These are phyloP conservation scores for Angophora floribunda DNA, from an alignment of 345 rosid species.

Conservation along the genomic window DNA sequence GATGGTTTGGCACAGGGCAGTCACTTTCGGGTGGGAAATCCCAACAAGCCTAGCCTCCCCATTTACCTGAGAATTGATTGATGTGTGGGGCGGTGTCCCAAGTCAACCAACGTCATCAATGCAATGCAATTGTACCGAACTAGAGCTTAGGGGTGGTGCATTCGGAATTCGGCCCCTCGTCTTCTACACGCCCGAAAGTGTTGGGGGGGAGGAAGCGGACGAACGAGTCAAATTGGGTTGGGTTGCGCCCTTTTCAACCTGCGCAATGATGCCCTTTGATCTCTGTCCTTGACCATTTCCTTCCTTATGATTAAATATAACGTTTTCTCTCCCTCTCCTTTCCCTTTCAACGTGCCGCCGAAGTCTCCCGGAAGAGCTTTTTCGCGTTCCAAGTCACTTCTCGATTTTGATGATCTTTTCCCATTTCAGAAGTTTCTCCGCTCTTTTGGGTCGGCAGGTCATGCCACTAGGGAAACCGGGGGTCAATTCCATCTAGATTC, in stretches of 20 bases:
- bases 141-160: not conserved
- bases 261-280: not conserved
- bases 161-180: not conserved
- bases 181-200: not conserved
- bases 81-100: not conserved
- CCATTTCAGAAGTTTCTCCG: not conserved
- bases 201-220: not conserved
- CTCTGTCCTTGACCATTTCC: not conserved
- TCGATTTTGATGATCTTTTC: not conserved
- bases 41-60: not conserved
- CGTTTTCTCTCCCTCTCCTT: not conserved
- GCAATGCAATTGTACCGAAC: not conserved
- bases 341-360: not conserved
- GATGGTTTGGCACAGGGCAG: not conserved
- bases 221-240: not conserved
- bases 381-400: not conserved
- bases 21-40: not conserved
- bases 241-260: not conserved
- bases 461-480: not conserved
- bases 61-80: not conserved
- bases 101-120: not conserved
- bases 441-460: not conserved
- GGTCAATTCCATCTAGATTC: not conserved
- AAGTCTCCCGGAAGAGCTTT: not conserved
- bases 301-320: not conserved